Conservation (phyloP, 345 rosid species). For the Gossypium anomalum region DNA sequence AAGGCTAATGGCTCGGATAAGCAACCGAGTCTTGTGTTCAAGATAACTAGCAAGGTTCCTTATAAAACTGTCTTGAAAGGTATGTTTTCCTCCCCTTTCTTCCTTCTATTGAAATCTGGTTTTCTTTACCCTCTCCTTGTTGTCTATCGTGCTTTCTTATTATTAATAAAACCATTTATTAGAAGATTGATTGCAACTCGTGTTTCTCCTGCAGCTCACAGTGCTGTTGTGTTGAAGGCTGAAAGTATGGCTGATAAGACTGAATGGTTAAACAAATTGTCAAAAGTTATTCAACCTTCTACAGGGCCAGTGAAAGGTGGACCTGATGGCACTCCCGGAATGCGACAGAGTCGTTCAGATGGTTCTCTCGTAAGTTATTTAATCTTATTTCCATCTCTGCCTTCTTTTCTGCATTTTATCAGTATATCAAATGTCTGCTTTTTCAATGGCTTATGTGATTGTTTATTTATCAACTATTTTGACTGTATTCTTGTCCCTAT, state of each 20-base stretch:
- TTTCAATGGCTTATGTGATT: neutral
- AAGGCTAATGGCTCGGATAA: constrained; percentile 82
- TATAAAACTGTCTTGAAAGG: constrained; percentile 90
- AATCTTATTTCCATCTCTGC: neutral
- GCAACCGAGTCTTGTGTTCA: constrained; percentile 66
- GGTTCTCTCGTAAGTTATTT: constrained; percentile 81
- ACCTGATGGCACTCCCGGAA: constrained; percentile 35
- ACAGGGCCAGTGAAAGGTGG: constrained; percentile 56
- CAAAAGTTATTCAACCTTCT: constrained; percentile 57
- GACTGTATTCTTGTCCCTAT: neutral
- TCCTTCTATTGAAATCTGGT: neutral
- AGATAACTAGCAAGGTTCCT: constrained; percentile 81
- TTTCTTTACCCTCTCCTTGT: neutral
- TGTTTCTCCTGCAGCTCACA: constrained; percentile 56
- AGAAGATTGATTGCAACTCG: neutral
- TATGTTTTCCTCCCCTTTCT: constrained; percentile 17
- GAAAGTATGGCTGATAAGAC: constrained; percentile 78
- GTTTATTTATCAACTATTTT: neutral
- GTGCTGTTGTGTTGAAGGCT: constrained; percentile 78
- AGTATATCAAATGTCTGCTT: neutral
- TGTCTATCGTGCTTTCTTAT: neutral
- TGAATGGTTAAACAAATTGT: constrained; percentile 81
- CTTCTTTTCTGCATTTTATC: neutral
- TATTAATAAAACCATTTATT: neutral
- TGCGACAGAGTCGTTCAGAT: constrained; percentile 90